A percentile compares a stretch with the other conserved stretches of the same genome.
These are phyloP conservation scores for Cardamine resedifolia DNA, from an alignment of 345 rosid species.

Conservation along the genomic window DNA sequence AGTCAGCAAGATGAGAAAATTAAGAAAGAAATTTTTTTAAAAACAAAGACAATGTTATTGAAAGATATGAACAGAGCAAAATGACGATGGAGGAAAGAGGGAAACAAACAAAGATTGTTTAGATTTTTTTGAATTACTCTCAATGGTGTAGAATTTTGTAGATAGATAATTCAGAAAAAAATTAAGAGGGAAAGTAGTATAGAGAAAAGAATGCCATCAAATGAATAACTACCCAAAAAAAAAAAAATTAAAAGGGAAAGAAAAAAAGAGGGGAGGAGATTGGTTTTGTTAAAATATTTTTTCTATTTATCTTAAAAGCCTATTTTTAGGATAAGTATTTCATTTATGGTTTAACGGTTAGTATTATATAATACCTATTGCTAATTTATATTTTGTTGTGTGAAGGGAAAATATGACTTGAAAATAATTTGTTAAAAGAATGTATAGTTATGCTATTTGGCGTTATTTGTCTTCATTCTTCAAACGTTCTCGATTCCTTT, in stretches of 20 bases:
- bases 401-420: not conserved
- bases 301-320: not conserved
- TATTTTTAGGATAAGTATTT: not conserved
- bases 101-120: not conserved
- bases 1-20: not conserved
- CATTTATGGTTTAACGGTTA: not conserved
- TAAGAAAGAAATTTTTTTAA: not conserved
- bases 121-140: not conserved
- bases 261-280: conserved; percentile 15
- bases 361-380: not conserved
- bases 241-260: not conserved
- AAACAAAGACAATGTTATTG: not conserved
- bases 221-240: conserved; percentile 3
- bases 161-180: not conserved
- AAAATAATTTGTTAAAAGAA: not conserved
- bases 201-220: conserved; percentile 6
- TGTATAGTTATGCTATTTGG: not conserved
- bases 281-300: not conserved
- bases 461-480: not conserved
- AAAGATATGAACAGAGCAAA: conserved; percentile 11
- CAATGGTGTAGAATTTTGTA: conserved; percentile 13
- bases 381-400: not conserved
- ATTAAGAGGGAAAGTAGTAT: not conserved
- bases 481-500: not conserved
- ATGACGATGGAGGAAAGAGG: conserved; percentile 18